Conservation (phyloP, 2,329 filamentous ascomycete species). For the Ceratocystis harringtonii region DNA sequence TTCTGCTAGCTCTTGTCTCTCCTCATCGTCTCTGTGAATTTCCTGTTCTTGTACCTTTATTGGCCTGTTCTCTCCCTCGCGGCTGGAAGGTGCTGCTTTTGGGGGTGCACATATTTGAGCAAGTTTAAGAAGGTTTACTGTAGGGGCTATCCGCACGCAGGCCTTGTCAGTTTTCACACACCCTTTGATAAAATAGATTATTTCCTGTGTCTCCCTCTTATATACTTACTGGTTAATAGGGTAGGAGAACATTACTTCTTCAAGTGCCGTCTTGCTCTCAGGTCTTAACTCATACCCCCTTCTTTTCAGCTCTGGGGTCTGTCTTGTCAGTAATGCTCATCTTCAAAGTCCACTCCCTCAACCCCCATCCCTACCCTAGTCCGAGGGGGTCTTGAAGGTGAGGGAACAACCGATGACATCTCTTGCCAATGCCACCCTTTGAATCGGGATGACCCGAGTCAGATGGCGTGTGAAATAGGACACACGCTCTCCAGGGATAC, state of each 20-base stretch:
- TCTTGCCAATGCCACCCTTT: background rate
- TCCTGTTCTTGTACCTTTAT: background rate
- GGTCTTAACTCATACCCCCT: background rate
- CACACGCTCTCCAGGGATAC: background rate
- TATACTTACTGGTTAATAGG: background rate
- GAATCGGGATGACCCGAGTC: background rate
- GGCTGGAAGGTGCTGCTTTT: background rate
- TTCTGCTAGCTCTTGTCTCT: background rate
- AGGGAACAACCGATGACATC: background rate
- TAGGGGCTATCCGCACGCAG: background rate
- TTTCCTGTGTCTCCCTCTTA: background rate
- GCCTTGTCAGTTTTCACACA: background rate
- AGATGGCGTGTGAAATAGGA: background rate
- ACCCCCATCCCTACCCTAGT: background rate
- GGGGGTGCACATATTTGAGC: conserved; percentile 11
- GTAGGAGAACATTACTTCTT: background rate
- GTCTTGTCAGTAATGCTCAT: background rate
- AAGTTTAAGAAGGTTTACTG: conserved; percentile 13
- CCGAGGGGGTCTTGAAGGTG: background rate
- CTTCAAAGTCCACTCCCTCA: background rate
- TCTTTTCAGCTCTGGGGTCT: conserved; percentile 4
- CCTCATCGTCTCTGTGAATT: background rate
- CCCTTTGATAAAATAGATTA: background rate
- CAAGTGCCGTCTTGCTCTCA: background rate
- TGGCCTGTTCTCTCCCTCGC: background rate